A percentile compares a stretch with the other conserved stretches of the same genome.
These are phyloP conservation scores for Ophioceras dolichostomum DNA, from an alignment of 2,329 filamentous ascomycete species.

Conservation along the genomic window DNA sequence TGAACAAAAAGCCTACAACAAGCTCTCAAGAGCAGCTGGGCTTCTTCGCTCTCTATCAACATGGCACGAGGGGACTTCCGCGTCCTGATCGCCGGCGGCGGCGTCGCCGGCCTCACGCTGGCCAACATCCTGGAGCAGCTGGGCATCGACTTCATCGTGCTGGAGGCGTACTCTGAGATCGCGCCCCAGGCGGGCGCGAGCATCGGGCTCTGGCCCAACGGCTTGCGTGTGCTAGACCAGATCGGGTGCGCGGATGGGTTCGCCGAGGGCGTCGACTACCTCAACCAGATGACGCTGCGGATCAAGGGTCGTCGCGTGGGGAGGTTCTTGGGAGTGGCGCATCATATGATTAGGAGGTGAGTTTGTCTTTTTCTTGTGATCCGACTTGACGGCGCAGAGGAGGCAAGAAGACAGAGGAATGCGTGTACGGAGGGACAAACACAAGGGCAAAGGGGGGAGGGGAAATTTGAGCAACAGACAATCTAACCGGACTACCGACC, in stretches of 20 bases:
- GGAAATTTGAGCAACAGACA: too few species aligned
- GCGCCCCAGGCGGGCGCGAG: constrained; percentile 32
- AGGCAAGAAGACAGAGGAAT: too few species aligned
- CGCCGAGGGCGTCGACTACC: constrained; percentile 4
- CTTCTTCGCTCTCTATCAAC: too few species aligned
- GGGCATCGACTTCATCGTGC: constrained; percentile 32
- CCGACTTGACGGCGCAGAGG: too few species aligned
- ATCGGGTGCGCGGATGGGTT: constrained; percentile 22
- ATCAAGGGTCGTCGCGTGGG: constrained; percentile 6
- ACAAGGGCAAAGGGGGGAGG: too few species aligned
- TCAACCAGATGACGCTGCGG: constrained; percentile 1
- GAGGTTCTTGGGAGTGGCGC: constrained; percentile 10
- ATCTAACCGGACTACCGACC: too few species aligned
- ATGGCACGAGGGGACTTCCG: constrained; percentile 11
- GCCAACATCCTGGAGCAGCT: constrained; percentile 30
- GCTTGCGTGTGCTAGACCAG: constrained; percentile 34
- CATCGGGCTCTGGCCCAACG: constrained; percentile 30
- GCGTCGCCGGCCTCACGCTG: constrained; percentile 32
- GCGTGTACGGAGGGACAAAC: too few species aligned
- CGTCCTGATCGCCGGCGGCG: constrained; percentile 35
- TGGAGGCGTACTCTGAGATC: constrained; percentile 29
- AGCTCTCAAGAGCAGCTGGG: too few species aligned
- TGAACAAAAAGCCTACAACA: too few species aligned
- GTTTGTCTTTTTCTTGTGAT: too few species aligned
- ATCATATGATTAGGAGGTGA: constrained; percentile 1